Percentiles rank a stretch among this genome's conserved stretches.
phyloP scores from a whole-genome alignment of 805 yeast species.

The Candida coquimbonensis region DNA sequence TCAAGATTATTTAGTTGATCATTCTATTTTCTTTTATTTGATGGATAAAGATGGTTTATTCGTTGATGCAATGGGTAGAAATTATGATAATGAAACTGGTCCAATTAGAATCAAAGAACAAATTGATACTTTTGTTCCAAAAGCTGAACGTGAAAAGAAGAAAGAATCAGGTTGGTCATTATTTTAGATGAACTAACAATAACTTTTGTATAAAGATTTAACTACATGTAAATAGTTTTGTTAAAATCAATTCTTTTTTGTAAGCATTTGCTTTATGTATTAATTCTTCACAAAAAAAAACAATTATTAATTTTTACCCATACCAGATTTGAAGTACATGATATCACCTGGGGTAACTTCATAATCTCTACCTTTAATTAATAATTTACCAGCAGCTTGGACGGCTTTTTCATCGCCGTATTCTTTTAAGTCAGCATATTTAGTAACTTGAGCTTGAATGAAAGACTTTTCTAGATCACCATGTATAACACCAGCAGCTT shows the following conservation, averaged over 20 bases:
- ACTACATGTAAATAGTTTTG: slow-evolving; percentile 1
- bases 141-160: slow-evolving; percentile 58
- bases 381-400: slow-evolving; percentile 82
- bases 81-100: slow-evolving; percentile 74
- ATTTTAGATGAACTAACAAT: slow-evolving; percentile 5
- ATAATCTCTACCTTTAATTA: slow-evolving; percentile 90
- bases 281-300: slow-evolving; percentile 17
- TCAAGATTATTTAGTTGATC: slow-evolving; percentile 94
- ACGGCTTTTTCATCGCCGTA: slow-evolving; percentile 75
- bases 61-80: slow-evolving; percentile 91
- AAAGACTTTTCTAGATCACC: slow-evolving; percentile 93
- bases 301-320: slow-evolving; percentile 48
- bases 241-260: too few relatives aligned
- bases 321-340: slow-evolving; percentile 88
- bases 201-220: too few relatives aligned
- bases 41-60: slow-evolving; percentile 99
- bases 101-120: slow-evolving; percentile 70
- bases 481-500: slow-evolving; percentile 97
- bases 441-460: slow-evolving; percentile 88
- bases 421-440: slow-evolving; percentile 73
- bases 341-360: slow-evolving; percentile 94
- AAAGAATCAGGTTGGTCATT: slow-evolving; percentile 50
- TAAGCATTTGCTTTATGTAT: neutral
- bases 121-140: slow-evolving; percentile 69
- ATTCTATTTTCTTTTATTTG: slow-evolving; percentile 91